These are phyloP conservation scores for Casaregolazyma lundiana DNA, from an alignment of 1,139 yeast genomes.

Conservation along the genomic window DNA sequence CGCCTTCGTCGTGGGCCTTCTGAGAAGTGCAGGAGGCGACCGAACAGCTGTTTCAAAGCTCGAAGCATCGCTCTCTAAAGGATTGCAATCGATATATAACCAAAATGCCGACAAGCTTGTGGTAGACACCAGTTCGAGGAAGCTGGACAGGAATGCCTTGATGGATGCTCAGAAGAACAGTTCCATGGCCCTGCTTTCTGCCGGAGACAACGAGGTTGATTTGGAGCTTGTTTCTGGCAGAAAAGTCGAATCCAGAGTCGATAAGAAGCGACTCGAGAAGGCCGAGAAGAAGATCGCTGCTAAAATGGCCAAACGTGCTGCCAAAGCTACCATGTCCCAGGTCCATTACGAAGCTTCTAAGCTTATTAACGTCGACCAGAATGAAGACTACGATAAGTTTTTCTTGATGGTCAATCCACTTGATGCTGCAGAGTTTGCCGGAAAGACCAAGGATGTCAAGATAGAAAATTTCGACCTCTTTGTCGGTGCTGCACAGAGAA, in stretches of 20 bases:
- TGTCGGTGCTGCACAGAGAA: constrained; percentile 94
- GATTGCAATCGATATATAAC: constrained; percentile 51
- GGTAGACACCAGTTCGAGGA: constrained; percentile 78
- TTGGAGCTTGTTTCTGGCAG: constrained; percentile 84
- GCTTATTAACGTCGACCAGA: constrained; percentile 57
- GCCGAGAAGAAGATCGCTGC: constrained; percentile 97
- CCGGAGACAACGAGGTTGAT: constrained; percentile 64
- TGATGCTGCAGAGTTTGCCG: constrained; percentile 76
- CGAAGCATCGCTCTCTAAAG: constrained; percentile 42
- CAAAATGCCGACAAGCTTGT: constrained; percentile 42
- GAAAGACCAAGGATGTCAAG: constrained; percentile 92
- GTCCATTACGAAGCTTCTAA: constrained; percentile 86
- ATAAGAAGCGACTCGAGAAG: constrained; percentile 91
- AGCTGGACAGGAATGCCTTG: constrained; percentile 42
- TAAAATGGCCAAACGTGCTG: constrained; percentile 90
- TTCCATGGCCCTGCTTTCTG: constrained; percentile 24
- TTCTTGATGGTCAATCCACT: constrained; percentile 92
- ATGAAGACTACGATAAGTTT: constrained; percentile 86
- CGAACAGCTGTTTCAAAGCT: constrained; percentile 47
- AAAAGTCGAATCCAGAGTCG: constrained; percentile 89
- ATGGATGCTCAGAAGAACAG: constrained; percentile 33
- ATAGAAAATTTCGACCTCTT: constrained; percentile 88
- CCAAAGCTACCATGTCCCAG: constrained; percentile 59
- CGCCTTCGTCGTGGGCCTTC: constrained; percentile 54
- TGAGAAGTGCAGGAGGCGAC: constrained; percentile 80